phyloP scores from a whole-genome alignment of 1,284 basidiomycete genomes.

The Microstroma glucosiphilum region DNA sequence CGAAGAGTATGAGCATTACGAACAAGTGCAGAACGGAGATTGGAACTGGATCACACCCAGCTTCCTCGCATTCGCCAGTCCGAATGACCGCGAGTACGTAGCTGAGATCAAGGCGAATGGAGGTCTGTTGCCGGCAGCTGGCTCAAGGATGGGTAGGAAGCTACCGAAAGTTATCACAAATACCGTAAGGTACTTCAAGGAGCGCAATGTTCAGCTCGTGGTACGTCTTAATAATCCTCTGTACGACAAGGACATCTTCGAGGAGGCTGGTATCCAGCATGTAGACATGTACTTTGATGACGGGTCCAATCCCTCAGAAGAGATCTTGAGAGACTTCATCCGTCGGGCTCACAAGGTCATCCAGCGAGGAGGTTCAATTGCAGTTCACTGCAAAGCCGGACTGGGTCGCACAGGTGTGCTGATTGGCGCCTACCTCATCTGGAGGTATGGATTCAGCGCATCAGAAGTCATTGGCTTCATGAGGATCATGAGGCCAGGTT shows the following conservation, averaged over 20 bases:
- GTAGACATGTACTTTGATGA: constrained; percentile 86
- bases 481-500: constrained; percentile 91
- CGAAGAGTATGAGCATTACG: constrained; percentile 86
- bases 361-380: constrained; percentile 70
- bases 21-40: constrained; percentile 61
- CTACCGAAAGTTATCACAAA: constrained; percentile 53
- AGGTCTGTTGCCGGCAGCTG: constrained; percentile 59
- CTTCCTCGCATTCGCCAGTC: constrained; percentile 83
- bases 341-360: constrained; percentile 73
- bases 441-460: constrained; percentile 99
- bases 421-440: constrained; percentile 87
- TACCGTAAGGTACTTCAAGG: constrained; percentile 85
- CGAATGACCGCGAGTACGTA: constrained; percentile 53
- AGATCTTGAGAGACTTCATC: constrained; percentile 86
- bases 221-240: constrained; percentile 89
- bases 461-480: constrained; percentile 96
- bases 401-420: constrained; percentile 87
- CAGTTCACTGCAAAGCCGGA: constrained; percentile 83
- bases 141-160: not conserved
- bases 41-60: constrained; percentile 78
- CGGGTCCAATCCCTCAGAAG: constrained; percentile 92
- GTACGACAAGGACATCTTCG: constrained; percentile 79
- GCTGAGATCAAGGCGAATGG: constrained; percentile 43
- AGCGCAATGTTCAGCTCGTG: constrained; percentile 79
- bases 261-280: constrained; percentile 81